Base-by-base conservation (phyloP, 2,329 filamentous ascomycete species). In the Lasiodiplodia gonubiensis region DNA sequence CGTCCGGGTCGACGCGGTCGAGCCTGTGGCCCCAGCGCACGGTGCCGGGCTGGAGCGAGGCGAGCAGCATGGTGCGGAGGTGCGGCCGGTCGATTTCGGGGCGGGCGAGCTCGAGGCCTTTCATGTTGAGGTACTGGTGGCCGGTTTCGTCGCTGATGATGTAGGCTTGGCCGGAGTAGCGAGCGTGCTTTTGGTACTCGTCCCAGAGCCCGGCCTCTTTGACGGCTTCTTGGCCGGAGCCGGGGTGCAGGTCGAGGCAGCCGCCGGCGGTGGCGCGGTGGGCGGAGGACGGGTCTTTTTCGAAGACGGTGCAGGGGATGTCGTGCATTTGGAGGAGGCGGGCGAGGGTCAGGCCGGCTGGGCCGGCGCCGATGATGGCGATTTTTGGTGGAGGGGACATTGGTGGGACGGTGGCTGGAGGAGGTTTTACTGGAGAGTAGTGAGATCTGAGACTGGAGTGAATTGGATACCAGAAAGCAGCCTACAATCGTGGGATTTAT, bases 181-280 rank as follows among this genome's bases (percentile, higher is more conserved):
- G 82, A 2, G 83, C 83, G 64, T 82, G 69, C 68, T 81, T 77
- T 21, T 77, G 71, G 73, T 87, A 88, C 46, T 82, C 77, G 0
- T 83, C 80, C 74, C 79, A 84, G 7, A 88, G 74, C 0, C 80
- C 81, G 6, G 84, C 84, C 65, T 84, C 81, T 66, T 81, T 80
- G 61, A 88, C 72, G 0, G 85, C 86, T 5, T 78, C 76, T 37
- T 87, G 80, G 0, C 86, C 86, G 1, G 82, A 83, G 2, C 76
- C 70, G 0, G 80, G 81, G 69, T 88, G 85, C 11, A 89, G 74
- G 70, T 88, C 86, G 2, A 89, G 80, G 4, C 78, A 83, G 11
- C 86, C 85, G 48, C 85, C 85, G 72, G 86, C 83, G 7, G 76
- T 79, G 52, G 48, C 83, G 79, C 66, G 80, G 80, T 11, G 23